Evolutionary conservation across 2,329 filamentous ascomycete species (phyloP), one percentile per base, ranked within the genome.

Genomic region (Ophiocordyceps camponoti-saundersi): DNA sequence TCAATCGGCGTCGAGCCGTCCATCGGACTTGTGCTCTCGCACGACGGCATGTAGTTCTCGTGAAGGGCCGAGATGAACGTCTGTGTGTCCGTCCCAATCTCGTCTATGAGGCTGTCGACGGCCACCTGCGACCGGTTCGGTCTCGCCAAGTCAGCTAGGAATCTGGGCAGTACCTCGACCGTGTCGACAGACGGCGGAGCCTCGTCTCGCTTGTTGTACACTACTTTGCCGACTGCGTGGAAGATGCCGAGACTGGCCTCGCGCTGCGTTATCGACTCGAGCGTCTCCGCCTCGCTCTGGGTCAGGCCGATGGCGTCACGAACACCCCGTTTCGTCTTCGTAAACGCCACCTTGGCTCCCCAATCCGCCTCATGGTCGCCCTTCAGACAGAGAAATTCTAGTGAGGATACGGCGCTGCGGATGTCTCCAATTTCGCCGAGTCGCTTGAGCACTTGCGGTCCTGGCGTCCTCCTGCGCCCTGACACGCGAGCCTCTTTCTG

Each of bases 181-280:
- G 62, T 59, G 30, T 69, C 64, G 10, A 59, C 58, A 10, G 61
- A 54, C 13, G 70, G 63, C 4, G 64, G 61, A 43, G 50, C 59
- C 26, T 82, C 78, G 21, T 83, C 74, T 43, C 92, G 77, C 61
- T 95, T 98, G 67, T 98, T 98, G 67, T 96, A 94, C 1, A 96
- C 81, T 2, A 98, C 85, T 59, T 92, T 95, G 3, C 90, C 92
- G 13, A 96, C 85, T 0, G 92, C 88, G 61, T 98, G 92, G 58
- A 98, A 98, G 45, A 98, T 87, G 1, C 90, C 92, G 3, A 98
- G 69, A 51, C 82, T 95, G 16, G 85, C 82, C 65, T 96, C 92
- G 48, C 92, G 77, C 57, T 89, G 86, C 1, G 85, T 87, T 21
- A 96, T 77, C 49, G 92, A 68, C 57, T 87, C 79, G 11, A 96